Evolutionary conservation across 768 basidiomycete genomes (phyloP), one percentile per base, ranked within the genome.

Genomic region (Phlebiopsis gigantea): DNA sequence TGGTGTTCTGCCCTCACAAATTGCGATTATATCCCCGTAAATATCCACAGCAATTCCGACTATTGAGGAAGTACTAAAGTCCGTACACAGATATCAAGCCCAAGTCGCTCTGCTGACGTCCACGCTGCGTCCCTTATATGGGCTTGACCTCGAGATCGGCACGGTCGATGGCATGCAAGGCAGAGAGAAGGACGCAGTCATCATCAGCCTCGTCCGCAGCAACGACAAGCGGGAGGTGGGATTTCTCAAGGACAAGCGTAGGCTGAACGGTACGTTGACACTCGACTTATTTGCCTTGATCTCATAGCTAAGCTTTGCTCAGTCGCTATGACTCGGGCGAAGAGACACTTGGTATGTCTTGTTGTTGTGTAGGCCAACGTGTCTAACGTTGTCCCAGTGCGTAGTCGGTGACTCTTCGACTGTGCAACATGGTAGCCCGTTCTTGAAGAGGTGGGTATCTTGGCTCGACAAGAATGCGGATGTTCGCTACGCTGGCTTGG

Each of bases 151-250:
- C 0, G 94, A 98, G 62, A 92, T 97, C 44, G 97, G 95, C 1
- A 92, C 89, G 0, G 94, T 98, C 0, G 97, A 98, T 66, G 93
- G 94, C 0, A 90, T 98, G 86, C 97, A 99, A 74, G 96, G 96
- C 0, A 82, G 97, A 48, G 96, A 99, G 69, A 93, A 93, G 62
- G 93, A 98, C 53, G 93, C 93, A 0, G 83, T 98, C 39, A 82
- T 98, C 22, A 90, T 99, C 53, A 91, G 84, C 62, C 80, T 99
- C 3, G 97, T 98, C 1, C 79, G 97, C 24, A 95, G 93, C 62
- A 99, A 98, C 64, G 85, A 89, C 53, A 84, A 92, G 83, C 79
- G 93, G 34, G 90, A 96, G 62, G 92, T 98, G 1, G 96, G 96
- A 0, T 99, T 99, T 69, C 70, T 99, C 65, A 91, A 88, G 67